Evolutionary conservation across 768 basidiomycete genomes (phyloP), one percentile per base, ranked within the genome.

Genomic region (Serpula lacrymans): DNA sequence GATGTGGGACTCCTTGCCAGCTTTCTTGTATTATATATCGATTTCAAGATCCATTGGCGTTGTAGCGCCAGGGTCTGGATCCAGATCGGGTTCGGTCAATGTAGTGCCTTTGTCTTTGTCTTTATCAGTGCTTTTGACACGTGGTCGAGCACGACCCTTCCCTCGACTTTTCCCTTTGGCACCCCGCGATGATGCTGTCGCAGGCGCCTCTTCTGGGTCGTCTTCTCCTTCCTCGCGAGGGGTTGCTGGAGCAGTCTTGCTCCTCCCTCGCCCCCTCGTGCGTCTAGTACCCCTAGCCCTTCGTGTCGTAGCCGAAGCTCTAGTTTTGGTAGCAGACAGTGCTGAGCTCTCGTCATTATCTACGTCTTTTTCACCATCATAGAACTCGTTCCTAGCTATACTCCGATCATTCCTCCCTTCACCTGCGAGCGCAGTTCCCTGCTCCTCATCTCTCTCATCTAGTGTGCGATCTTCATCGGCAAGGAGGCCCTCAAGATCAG

Each of bases 401-500:
- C 71, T 73, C 13, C 73, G 68, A 46, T 83, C 84, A 6, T 55
- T 55, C 43, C 83, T 65, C 22, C 58, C 60, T 54, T 74, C 60
- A 26, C 83, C 83, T 3, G 75, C 78, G 18, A 64, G 50, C 2
- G 75, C 74, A 7, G 77, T 65, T 64, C 56, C 80, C 57, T 60
- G 65, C 47, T 88, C 88, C 45, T 88, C 87, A 37, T 79, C 80
- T 54, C 73, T 80, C 54, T 88, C 84, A 28, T 84, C 85, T 12
- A 64, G 63, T 22, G 72, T 80, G 39, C 72, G 65, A 22, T 86
- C 81, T 57, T 91, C 88, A 39, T 84, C 80, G 4, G 74, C 79
- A 21, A 94, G 61, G 54, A 88, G 74, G 1, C 79, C 85, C 47
- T 82, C 84, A 12, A 99, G 66, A 52, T 94, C 86, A 1, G 94